Evolutionary conservation across 2,329 filamentous ascomycete species (phyloP).

Genomic region (Colletotrichum australisinense): DNA sequence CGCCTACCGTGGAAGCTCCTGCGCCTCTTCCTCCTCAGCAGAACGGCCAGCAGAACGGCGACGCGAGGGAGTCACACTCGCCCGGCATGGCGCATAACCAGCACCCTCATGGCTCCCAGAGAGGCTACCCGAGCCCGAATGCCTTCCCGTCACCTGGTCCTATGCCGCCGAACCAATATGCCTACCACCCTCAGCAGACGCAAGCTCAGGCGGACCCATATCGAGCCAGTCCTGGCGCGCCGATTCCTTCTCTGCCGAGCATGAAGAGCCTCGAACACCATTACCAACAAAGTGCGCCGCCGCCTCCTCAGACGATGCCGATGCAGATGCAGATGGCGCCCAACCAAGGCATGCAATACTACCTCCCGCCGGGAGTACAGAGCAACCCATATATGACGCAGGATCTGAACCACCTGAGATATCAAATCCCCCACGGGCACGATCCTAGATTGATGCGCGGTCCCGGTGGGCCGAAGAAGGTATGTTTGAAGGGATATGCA

Average conservation of each 20-base stretch:
- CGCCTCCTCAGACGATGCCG: constrained; percentile 47
- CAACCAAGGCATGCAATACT: constrained; percentile 53
- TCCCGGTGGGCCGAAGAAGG: constrained; percentile 67
- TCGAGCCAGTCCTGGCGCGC: constrained; percentile 44
- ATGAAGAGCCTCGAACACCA: constrained; percentile 55
- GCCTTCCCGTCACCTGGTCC: constrained; percentile 29
- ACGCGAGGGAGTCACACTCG: constrained; percentile 36
- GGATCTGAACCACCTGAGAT: constrained; percentile 59
- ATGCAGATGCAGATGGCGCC: constrained; percentile 48
- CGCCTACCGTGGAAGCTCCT: not conserved
- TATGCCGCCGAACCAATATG: constrained; percentile 29
- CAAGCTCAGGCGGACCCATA: constrained; percentile 48
- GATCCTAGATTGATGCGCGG: constrained; percentile 60
- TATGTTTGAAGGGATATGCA: constrained; percentile 45
- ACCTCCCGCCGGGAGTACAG: constrained; percentile 46
- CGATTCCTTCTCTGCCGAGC: constrained; percentile 52
- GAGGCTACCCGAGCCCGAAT: constrained; percentile 37
- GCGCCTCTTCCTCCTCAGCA: not conserved
- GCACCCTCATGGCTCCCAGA: constrained; percentile 33
- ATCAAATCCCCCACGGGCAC: constrained; percentile 55
- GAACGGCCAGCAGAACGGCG: constrained; percentile 34
- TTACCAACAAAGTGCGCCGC: constrained; percentile 41
- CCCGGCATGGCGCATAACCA: constrained; percentile 38
- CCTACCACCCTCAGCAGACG: constrained; percentile 37
- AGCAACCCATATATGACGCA: constrained; percentile 39